These are phyloP conservation scores for Sergeia podlipaevii DNA, from an alignment of 208 protist species.

Conservation along the genomic window DNA sequence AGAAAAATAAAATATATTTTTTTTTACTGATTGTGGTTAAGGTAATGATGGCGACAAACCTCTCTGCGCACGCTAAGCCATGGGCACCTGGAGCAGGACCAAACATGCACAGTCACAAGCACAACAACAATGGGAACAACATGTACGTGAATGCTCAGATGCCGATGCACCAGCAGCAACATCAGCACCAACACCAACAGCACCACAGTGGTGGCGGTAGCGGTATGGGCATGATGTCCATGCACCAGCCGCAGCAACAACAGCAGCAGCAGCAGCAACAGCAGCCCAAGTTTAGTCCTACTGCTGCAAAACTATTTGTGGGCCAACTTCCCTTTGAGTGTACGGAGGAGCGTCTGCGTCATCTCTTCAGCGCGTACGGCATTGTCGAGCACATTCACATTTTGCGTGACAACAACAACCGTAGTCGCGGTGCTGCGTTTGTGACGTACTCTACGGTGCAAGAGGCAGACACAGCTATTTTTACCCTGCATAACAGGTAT, in stretches of 20 bases:
- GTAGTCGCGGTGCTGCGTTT: slow-evolving; percentile 81
- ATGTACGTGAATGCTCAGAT: too few species aligned
- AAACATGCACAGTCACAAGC: too few species aligned
- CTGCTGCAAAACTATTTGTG: slow-evolving; percentile 79
- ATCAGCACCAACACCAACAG: slow-evolving; percentile 28
- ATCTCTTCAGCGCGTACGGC: slow-evolving; percentile 84
- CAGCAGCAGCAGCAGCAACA: slow-evolving; percentile 1
- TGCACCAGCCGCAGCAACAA: neutral
- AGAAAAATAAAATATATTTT: too few species aligned
- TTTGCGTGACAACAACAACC: slow-evolving; percentile 74
- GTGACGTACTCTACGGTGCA: slow-evolving; percentile 77
- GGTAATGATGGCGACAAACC: slow-evolving; percentile 37
- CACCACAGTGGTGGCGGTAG: slow-evolving; percentile 9
- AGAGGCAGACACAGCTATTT: slow-evolving; percentile 86
- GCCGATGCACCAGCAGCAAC: too few species aligned
- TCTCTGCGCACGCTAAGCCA: slow-evolving; percentile 51
- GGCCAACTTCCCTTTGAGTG: slow-evolving; percentile 85
- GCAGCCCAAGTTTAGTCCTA: slow-evolving; percentile 19
- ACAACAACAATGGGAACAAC: too few species aligned
- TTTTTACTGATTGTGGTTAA: too few species aligned
- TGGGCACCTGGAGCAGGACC: slow-evolving; percentile 48
- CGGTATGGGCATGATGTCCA: neutral
- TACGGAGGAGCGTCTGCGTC: slow-evolving; percentile 72
- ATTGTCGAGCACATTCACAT: slow-evolving; percentile 87
- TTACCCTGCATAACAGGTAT: slow-evolving; percentile 86